Base-by-base conservation (phyloP, 1,284 basidiomycete species). In the Malassezia arunalokei region DNA sequence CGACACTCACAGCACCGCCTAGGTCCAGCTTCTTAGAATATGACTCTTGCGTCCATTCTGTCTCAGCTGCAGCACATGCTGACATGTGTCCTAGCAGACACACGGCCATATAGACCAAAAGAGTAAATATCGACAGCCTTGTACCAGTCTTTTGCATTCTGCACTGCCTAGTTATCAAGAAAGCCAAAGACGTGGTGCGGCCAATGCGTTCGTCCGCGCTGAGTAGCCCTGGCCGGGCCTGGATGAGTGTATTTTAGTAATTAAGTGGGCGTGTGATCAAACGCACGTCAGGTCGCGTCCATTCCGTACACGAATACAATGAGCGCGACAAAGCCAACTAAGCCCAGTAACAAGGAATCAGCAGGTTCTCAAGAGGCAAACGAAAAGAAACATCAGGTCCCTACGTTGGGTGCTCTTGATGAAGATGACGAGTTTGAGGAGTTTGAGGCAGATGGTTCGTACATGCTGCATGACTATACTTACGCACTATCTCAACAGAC, bases 381-480 rank as follows among this genome's bases (percentile, higher is more conserved):
- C 8, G 37, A 17, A 8, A 38, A 51, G 32, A 51, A 49, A 14
- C 35, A 52, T 29, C 38, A 54, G 3, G 40, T 71, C 3, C 70
- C 70, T 7, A 50, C 59, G 1, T 58, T 66, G 11, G 70, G 70
- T n/a, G 65, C 61, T 9, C 51, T 72, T 27, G 70, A 72, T 41
- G 70, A 72, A 54, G 70, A 72, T 45, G 70, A 72, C 57, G 70
- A 72, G 55, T 72, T 72, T 43, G 70, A 72, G 47, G 70, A 72
- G 52, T 72, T 72, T 41, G 66, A 67, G 40, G 62, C 59, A 35
- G 66, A 67, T 41, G 69, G 69, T 72, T 46, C 40, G 67, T 59
- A 2, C 31, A 24, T 24, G 11, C 11, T 35, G 11, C 33, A 12
- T 15, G 5, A 35, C 2, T 15, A 12, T 15, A 12, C 15, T 17